Evolutionary conservation across 495 filamentous ascomycete species (phyloP).

Genomic region (Neurospora sp.): DNA sequence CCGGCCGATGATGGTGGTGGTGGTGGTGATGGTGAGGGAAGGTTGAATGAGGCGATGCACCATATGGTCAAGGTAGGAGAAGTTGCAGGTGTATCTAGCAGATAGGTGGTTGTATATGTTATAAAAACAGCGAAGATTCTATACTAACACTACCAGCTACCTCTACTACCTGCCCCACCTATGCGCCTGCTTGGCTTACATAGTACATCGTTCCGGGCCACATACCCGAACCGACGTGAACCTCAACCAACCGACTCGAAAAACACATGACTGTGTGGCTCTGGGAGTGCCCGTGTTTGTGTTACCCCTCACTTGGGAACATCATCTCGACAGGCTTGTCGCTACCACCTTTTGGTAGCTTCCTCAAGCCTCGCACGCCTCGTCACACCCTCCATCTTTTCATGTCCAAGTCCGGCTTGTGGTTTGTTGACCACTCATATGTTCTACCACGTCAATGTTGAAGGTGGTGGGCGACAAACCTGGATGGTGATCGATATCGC

Average conservation of each 20-base stretch:
- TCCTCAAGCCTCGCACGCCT: not conserved
- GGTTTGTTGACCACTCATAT: too few relatives aligned
- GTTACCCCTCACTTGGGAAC: not conserved
- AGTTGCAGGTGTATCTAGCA: not conserved
- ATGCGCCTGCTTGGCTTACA: not conserved
- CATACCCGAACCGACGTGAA: not conserved
- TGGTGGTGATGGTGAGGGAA: not conserved
- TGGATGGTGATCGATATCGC: not conserved
- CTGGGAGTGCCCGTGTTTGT: not conserved
- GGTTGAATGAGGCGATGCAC: not conserved
- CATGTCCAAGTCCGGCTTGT: not conserved
- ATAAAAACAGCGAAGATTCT: not conserved
- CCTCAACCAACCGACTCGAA: not conserved
- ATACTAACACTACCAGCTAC: not conserved
- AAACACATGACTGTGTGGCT: not conserved
- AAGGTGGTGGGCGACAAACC: not conserved
- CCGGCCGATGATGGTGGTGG: not conserved
- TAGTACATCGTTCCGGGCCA: not conserved
- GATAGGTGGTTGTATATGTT: not conserved
- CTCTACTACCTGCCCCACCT: not conserved
- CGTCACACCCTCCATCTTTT: not conserved
- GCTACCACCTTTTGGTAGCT: not conserved
- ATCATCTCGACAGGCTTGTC: not conserved
- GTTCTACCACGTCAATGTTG: too few relatives aligned
- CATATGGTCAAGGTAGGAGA: not conserved